Evolutionary conservation across 2,329 filamentous ascomycete genomes (phyloP).

Genomic region (Colletotrichum gloeosporioides): DNA sequence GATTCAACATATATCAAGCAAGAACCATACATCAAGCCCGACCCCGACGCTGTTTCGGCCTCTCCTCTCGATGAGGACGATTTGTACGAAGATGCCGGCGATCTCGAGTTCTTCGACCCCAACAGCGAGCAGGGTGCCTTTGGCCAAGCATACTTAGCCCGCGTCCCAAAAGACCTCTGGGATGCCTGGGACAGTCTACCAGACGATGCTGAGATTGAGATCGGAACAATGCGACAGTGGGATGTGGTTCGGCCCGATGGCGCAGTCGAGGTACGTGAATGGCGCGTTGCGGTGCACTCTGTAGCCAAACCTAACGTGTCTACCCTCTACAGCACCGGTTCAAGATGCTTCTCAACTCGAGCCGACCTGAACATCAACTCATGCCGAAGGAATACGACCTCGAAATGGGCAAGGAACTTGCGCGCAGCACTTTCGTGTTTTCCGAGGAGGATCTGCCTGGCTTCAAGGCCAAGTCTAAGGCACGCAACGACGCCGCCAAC

Average conservation of each 20-base stretch:
- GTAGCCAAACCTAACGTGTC: not conserved
- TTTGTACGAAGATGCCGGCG: slow-evolving; percentile 66
- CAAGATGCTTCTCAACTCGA: slow-evolving; percentile 72
- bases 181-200: slow-evolving; percentile 78
- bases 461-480: slow-evolving; percentile 65
- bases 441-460: slow-evolving; percentile 81
- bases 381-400: slow-evolving; percentile 92
- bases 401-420: slow-evolving; percentile 59
- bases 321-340: slow-evolving; percentile 42
- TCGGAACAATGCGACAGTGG: slow-evolving; percentile 75
- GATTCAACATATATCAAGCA: slow-evolving; percentile 28
- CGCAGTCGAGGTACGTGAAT: slow-evolving; percentile 36
- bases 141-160: slow-evolving; percentile 66
- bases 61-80: slow-evolving; percentile 67
- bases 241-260: slow-evolving; percentile 58
- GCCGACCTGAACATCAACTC: slow-evolving; percentile 70
- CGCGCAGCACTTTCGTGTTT: slow-evolving; percentile 83
- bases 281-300: not conserved
- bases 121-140: slow-evolving; percentile 27
- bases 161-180: slow-evolving; percentile 82
- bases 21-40: slow-evolving; percentile 50
- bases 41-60: slow-evolving; percentile 46
- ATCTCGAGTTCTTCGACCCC: slow-evolving; percentile 61
- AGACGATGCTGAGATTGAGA: slow-evolving; percentile 81
- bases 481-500: slow-evolving; percentile 59